Base-by-base conservation (phyloP, 2,329 filamentous ascomycete genomes). In the Pseudodiploospora longispora region DNA sequence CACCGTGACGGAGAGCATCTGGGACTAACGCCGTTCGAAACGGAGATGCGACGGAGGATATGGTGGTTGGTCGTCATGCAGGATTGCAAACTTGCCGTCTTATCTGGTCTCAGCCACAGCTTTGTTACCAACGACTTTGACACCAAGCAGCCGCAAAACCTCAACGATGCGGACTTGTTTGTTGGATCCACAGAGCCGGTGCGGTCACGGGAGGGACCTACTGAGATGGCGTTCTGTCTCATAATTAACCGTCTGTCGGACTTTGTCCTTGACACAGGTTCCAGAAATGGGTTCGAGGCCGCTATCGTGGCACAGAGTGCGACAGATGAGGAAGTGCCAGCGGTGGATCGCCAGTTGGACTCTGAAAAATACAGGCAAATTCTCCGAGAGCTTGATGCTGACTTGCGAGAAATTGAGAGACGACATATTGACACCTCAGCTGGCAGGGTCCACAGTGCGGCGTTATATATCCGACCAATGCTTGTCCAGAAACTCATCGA, bases 31-130 rank as follows among this genome's bases (percentile, higher is more conserved):
- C 76, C 79, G 0, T 82, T 83, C 52, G 80, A 85, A 53, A 75
- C 75, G 3, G 80, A 85, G 55, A 83, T 85, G 69, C 72, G 80
- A 12, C 67, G 81, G 36, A 69, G 82, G 5, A 67, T 84, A 19
- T 85, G 81, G 81, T 82, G 78, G 79, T 73, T 78, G 54, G 72
- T 83, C 28, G 67, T 79, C 40, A 64, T 81, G 44, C 66, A 78
- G 42, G 78, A 82, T 49, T 66, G 71, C 36, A 74, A 76, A 50
- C 74, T 73, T 44, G 77, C 76, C 36, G 61, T 80, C 45, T 64
- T 76, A 46, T 79, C 78, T 4, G 78, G 78, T 2, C 67, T 81
- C 27, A 75, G 68, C 46, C 70, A 75, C 49, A 70, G 71, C 7
- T 61, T 75, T 42, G 60, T 77, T 2, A 70, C 72, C 4, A 65